These are phyloP conservation scores for Mortierella claussenii DNA, from an alignment of 192 early-diverging fungal species.

Conservation along the genomic window DNA sequence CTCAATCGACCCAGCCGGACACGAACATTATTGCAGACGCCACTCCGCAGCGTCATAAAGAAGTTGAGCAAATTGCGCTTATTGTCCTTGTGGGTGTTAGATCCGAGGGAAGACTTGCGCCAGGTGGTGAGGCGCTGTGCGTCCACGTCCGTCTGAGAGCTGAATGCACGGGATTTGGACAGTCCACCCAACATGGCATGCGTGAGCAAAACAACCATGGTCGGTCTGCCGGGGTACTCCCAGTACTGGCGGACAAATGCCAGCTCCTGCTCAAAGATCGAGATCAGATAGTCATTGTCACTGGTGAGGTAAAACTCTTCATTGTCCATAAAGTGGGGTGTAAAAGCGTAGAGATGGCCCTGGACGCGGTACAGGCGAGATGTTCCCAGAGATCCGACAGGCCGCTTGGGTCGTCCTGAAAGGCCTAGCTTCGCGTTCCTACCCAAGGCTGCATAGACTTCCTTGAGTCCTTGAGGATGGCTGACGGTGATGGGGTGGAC, in stretches of 20 bases:
- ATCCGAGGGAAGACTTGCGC: slow-evolving; percentile 21
- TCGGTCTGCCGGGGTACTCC: slow-evolving; percentile 78
- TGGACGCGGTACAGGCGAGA: slow-evolving; percentile 85
- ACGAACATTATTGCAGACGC: slow-evolving; percentile 72
- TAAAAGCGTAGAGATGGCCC: slow-evolving; percentile 84
- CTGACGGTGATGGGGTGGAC: slow-evolving; percentile 77
- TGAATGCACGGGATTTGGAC: slow-evolving; percentile 28
- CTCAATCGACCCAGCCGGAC: slow-evolving; percentile 79
- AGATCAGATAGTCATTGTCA: slow-evolving; percentile 85
- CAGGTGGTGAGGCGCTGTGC: slow-evolving; percentile 27
- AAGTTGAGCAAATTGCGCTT: slow-evolving; percentile 81
- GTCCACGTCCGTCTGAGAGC: slow-evolving; percentile 30
- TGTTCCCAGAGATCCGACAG: slow-evolving; percentile 82
- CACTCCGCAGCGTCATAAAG: slow-evolving; percentile 82
- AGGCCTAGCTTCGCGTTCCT: slow-evolving; percentile 81
- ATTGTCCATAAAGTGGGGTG: slow-evolving; percentile 89
- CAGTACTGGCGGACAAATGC: slow-evolving; percentile 80
- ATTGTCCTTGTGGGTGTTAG: slow-evolving; percentile 36
- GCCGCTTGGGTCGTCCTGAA: slow-evolving; percentile 78
- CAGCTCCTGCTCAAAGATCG: slow-evolving; percentile 78
- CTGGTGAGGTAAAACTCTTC: slow-evolving; percentile 87
- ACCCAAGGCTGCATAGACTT: slow-evolving; percentile 80
- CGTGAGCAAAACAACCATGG: slow-evolving; percentile 79
- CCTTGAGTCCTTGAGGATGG: slow-evolving; percentile 77
- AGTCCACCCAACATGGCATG: slow-evolving; percentile 82